Base-by-base conservation (phyloP, 2,329 filamentous ascomycete species). In the Cytospora paraplurivora region DNA sequence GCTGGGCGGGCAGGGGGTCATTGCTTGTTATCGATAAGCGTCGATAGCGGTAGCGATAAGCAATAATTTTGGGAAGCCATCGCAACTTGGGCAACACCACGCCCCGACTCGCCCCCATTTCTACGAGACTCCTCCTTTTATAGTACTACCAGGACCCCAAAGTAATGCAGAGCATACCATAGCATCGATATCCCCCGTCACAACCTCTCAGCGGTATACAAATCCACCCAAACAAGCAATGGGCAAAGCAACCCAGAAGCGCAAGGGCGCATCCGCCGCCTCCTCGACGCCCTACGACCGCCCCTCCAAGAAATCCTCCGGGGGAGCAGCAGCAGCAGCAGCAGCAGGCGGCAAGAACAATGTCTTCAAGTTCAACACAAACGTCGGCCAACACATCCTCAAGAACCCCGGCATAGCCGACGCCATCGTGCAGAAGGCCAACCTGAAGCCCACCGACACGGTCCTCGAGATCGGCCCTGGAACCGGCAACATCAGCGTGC, bases 361-460 rank as follows among this genome's bases (percentile, higher is more conserved):
- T 71, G 92, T 97, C 77, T 98, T 98, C 86, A 96, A 96, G 76
- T 96, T 97, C 87, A 97, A 96, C 81, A 95, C 90, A 70, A 82
- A 94, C 75, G 86, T 95, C 69, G 93, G 94, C 71, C 82, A 85
- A 74, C 92, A 98, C 76, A 95, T 99, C 67, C 84, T 98, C 68
- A 97, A 97, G 76, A 96, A 96, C 76, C 91, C 91, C 1, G 90
- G 91, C 71, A 90, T 96, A 56, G 90, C 91, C 5, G 88, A 91
- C 73, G 70, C 68, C 5, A 79, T 95, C 69, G 91, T 94, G 37
- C 83, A 90, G 69, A 98, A 98, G 79, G 91, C 93, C 17, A 87
- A 89, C 70, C 83, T 99, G 47, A 97, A 97, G 74, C 93, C 95
- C 63, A 94, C 90, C 38, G 95, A 92, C 75, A 87, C 88, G 1